A percentile compares a stretch with the other conserved stretches of the same genome.
Conservation (phyloP, 345 rosid species). For the Acer saccharum region DNA sequence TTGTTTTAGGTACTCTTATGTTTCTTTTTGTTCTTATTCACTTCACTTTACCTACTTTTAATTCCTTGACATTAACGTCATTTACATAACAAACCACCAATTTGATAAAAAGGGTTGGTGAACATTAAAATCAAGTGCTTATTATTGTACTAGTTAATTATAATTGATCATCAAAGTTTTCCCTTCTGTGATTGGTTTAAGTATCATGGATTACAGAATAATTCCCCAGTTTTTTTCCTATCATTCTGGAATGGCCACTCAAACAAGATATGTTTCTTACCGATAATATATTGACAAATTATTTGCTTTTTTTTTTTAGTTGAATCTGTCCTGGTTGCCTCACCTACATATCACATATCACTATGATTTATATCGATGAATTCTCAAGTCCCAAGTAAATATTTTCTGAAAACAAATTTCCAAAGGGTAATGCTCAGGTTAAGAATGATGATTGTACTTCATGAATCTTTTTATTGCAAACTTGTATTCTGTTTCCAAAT, state of each 20-base stretch:
- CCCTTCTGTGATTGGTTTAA: too few relatives aligned
- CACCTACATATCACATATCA: not conserved
- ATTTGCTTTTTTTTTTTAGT: not conserved
- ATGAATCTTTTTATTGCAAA: slow-evolving; percentile 16
- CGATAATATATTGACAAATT: not conserved
- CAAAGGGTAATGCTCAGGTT: too few relatives aligned
- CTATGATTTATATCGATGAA: not conserved
- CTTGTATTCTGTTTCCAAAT: not conserved
- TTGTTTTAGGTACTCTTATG: not conserved
- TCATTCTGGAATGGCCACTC: not conserved
- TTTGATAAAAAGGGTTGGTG: not conserved
- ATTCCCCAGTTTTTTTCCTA: not conserved
- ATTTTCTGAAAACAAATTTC: too few relatives aligned
- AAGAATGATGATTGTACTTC: too few relatives aligned
- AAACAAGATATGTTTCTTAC: not conserved
- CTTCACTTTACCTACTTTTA: not conserved
- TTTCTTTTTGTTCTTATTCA: not conserved
- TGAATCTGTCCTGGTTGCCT: not conserved
- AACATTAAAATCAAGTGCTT: not conserved
- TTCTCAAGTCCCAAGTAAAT: not conserved
- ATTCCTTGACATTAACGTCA: not conserved
- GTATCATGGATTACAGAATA: too few relatives aligned
- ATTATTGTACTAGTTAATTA: too few relatives aligned
- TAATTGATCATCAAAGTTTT: not conserved
- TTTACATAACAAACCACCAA: too few relatives aligned